These are phyloP conservation scores for Tulasnella sp. DNA, from an alignment of 768 basidiomycete genomes.

Conservation along the genomic window DNA sequence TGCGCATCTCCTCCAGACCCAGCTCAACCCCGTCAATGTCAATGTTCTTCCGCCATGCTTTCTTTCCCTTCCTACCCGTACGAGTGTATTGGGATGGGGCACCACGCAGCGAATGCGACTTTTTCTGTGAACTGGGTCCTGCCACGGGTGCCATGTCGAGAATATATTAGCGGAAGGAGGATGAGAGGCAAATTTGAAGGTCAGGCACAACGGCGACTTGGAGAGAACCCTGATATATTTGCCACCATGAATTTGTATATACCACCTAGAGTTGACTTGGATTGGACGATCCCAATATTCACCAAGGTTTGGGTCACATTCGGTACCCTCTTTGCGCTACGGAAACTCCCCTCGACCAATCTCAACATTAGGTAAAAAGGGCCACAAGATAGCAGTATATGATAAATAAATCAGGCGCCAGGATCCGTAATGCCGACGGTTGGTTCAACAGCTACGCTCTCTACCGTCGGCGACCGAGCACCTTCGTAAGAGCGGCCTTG, in stretches of 20 bases:
- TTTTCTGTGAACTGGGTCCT: background rate
- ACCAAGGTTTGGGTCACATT: too few species aligned
- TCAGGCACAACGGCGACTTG: conserved; percentile 8
- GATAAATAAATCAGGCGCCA: too few species aligned
- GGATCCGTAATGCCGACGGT: too few species aligned
- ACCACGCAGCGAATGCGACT: conserved; percentile 20
- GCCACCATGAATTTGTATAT: too few species aligned
- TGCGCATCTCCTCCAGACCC: conserved; percentile 60
- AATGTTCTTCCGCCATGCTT: conserved; percentile 88
- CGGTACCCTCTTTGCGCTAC: too few species aligned
- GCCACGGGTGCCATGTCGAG: conserved; percentile 1
- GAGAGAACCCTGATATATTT: too few species aligned
- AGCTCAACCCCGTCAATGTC: conserved; percentile 70
- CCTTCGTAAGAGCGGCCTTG: conserved; percentile 62
- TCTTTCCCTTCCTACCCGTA: conserved; percentile 78
- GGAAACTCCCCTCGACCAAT: too few species aligned
- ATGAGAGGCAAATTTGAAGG: conserved; percentile 10
- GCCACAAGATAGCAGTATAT: too few species aligned
- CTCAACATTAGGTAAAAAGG: too few species aligned
- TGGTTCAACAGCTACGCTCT: too few species aligned
- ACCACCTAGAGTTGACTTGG: too few species aligned
- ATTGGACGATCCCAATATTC: too few species aligned
- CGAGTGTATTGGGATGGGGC: conserved; percentile 38
- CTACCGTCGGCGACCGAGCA: conserved; percentile 33
- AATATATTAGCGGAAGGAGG: background rate